A percentile compares a stretch with the other conserved stretches of the same genome.
phyloP scores from a whole-genome alignment of 2,329 filamentous ascomycete species.

The Diaporthe batatas region DNA sequence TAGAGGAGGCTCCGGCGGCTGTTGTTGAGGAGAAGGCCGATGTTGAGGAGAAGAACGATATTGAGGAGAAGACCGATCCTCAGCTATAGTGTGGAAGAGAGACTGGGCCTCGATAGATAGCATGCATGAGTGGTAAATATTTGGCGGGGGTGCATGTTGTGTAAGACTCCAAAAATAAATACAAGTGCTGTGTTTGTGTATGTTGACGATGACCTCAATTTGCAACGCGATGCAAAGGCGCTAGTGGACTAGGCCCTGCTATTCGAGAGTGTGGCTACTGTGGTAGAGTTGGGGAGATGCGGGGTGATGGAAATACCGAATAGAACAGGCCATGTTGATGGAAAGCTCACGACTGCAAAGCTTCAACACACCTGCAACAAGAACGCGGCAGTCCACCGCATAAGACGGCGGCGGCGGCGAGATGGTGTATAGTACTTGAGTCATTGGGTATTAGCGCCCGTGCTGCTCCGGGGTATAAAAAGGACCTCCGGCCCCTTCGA shows the following conservation, averaged over 20 bases:
- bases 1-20: slow-evolving; percentile 26
- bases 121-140: background rate
- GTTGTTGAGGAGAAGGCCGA: background rate
- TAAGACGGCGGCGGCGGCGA: background rate
- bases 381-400: slow-evolving; percentile 22
- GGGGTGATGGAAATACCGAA: slow-evolving; percentile 5
- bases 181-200: background rate
- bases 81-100: background rate
- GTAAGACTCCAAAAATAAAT: background rate
- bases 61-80: background rate
- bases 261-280: background rate
- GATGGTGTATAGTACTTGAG: slow-evolving; percentile 36
- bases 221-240: background rate
- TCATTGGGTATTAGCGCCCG: slow-evolving; percentile 38
- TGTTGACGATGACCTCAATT: slow-evolving; percentile 9
- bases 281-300: background rate
- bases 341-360: background rate
- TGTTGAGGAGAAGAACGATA: too few relatives aligned
- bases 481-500: slow-evolving; percentile 45
- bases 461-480: slow-evolving; percentile 52
- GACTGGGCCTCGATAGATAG: slow-evolving; percentile 17
- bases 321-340: slow-evolving; percentile 2
- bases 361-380: slow-evolving; percentile 51
- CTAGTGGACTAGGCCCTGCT: background rate
- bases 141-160: background rate